Percentiles rank a stretch among this genome's conserved stretches.
Conservation (phyloP, 345 rosid species). For the Zanthoxylum bungeanum region DNA sequence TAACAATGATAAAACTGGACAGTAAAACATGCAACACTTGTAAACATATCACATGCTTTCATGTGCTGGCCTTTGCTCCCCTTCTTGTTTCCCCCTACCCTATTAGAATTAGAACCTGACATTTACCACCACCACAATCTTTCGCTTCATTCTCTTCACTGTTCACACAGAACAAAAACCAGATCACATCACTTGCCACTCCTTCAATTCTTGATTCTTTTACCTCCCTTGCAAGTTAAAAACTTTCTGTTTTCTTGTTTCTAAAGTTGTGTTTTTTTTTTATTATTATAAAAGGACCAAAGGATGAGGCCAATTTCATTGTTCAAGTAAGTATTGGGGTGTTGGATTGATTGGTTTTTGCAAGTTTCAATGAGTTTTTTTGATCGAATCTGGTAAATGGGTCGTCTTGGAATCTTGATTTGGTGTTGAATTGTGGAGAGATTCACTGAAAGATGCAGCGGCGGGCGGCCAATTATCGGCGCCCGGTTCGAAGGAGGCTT, state of each 20-base stretch:
- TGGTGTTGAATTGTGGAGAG: conserved; percentile 43
- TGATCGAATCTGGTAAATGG: conserved; percentile 29
- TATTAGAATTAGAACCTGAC: too few species aligned
- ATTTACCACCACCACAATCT: neutral
- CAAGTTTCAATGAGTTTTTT: neutral
- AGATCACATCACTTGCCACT: conserved; percentile 19
- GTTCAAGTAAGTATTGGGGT: neutral
- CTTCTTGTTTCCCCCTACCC: too few species aligned
- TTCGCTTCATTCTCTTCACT: too few species aligned
- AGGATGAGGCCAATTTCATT: neutral
- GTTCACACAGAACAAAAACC: neutral
- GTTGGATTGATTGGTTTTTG: neutral
- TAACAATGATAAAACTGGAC: neutral
- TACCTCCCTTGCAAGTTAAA: neutral
- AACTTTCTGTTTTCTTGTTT: neutral
- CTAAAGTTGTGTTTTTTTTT: neutral
- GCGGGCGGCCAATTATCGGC: conserved; percentile 96
- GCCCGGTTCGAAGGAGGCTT: conserved; percentile 85
- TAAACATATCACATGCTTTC: neutral
- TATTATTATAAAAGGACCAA: neutral
- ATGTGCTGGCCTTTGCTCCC: conserved; percentile 10
- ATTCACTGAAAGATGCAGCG: conserved; percentile 65
- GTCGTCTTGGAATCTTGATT: too few species aligned
- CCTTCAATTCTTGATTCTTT: neutral
- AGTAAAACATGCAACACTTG: neutral